Conservation (phyloP, 495 filamentous ascomycete species). For the Neurospora intermedia region DNA sequence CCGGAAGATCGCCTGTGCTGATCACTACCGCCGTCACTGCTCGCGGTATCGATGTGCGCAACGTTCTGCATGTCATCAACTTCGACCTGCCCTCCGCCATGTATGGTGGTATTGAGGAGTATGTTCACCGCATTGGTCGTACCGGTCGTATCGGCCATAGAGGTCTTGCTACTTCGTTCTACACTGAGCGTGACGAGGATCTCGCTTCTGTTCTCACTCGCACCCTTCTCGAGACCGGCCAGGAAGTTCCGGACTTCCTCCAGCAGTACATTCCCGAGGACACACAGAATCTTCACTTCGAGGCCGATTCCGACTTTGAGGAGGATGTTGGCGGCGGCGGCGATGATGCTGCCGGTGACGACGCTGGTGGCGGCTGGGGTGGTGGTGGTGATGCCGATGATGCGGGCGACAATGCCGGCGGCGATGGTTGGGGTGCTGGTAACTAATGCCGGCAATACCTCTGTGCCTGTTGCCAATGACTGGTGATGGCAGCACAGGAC, state of each 20-base stretch:
- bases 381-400: not conserved
- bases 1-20: conserved; percentile 62
- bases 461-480: not conserved
- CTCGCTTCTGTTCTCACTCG: conserved; percentile 63
- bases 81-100: conserved; percentile 63
- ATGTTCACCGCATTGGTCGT: conserved; percentile 89
- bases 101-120: conserved; percentile 86
- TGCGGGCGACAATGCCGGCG: not conserved
- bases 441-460: not conserved
- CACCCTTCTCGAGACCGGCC: conserved; percentile 65
- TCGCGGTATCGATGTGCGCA: conserved; percentile 82
- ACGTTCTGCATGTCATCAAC: conserved; percentile 87
- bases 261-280: conserved; percentile 43
- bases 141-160: conserved; percentile 88
- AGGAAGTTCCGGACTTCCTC: conserved; percentile 76
- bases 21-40: conserved; percentile 77
- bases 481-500: not conserved
- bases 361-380: conserved; percentile 4
- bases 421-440: not conserved
- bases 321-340: conserved; percentile 15
- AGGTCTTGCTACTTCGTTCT: conserved; percentile 84
- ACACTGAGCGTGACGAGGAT: conserved; percentile 53
- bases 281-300: conserved; percentile 41
- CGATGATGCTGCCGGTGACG: conserved; percentile 2
- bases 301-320: conserved; percentile 54